Evolutionary conservation across 306 rosid genomes (phyloP).

Genomic region (Glycine tomentella): DNA sequence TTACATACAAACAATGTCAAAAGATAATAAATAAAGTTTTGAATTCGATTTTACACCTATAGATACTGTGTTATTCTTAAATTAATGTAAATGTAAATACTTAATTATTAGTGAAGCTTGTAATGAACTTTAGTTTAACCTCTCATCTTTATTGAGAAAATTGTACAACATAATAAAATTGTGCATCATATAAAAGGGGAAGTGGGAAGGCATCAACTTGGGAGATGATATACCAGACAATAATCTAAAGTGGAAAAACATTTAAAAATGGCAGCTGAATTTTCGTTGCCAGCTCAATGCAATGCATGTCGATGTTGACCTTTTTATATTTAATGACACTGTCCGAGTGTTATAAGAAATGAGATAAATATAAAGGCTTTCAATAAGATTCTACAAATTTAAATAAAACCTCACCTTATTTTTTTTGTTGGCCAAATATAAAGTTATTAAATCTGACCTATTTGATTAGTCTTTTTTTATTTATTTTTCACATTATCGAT

Average conservation of each 20-base stretch:
- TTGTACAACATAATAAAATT: neutral
- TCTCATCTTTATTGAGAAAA: neutral
- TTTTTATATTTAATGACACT: neutral
- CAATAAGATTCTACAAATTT: too few species aligned
- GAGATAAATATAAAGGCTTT: too few species aligned
- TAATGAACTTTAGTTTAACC: neutral
- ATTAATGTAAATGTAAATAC: too few species aligned
- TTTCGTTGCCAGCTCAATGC: conserved; percentile 33
- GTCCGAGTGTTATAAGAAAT: too few species aligned
- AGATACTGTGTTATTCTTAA: too few species aligned
- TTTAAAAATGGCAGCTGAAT: neutral
- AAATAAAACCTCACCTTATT: too few species aligned
- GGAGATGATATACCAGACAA: neutral
- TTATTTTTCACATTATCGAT: neutral
- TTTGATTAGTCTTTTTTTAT: neutral
- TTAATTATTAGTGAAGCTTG: too few species aligned
- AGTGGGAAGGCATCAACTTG: conserved; percentile 3
- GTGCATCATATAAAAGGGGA: neutral
- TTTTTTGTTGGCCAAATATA: too few species aligned
- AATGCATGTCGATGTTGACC: conserved; percentile 4
- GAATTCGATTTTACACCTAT: too few species aligned
- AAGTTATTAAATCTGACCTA: too few species aligned
- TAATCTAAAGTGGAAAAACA: neutral
- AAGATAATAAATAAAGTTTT: too few species aligned
- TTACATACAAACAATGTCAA: too few species aligned